phyloP scores from a whole-genome alignment of 305 asterid genomes.

The Fraxinus ornus region DNA sequence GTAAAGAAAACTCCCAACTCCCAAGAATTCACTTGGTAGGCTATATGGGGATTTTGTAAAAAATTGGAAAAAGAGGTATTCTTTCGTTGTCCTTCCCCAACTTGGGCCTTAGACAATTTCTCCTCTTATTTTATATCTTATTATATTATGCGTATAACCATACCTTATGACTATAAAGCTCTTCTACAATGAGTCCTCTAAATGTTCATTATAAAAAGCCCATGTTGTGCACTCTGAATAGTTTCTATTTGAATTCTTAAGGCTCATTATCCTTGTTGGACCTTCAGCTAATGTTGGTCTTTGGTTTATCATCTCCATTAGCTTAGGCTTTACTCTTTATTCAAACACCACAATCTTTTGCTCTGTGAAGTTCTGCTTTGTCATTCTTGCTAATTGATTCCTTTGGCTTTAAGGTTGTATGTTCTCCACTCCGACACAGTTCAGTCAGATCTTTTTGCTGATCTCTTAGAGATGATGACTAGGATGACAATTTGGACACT shows the following conservation, averaged over 20 bases:
- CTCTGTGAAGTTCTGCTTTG: neutral
- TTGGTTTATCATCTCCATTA: neutral
- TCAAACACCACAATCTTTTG: neutral
- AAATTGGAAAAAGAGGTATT: neutral
- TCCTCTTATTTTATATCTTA: neutral
- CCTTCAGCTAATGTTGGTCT: neutral
- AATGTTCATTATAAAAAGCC: neutral
- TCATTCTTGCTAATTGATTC: neutral
- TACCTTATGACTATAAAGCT: neutral
- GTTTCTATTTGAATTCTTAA: neutral
- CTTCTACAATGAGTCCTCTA: neutral
- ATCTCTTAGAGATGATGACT: neutral
- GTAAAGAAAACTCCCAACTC: neutral
- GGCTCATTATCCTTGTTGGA: neutral
- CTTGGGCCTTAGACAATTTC: neutral
- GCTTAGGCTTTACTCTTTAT: neutral
- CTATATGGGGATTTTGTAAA: neutral
- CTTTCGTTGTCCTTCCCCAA: neutral
- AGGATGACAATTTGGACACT: neutral
- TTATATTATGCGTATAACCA: neutral
- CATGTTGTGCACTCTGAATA: neutral
- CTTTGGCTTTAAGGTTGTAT: neutral
- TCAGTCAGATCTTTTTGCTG: neutral
- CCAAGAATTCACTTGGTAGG: neutral
- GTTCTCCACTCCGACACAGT: neutral